Conservation (phyloP, 225 moss, liverwort and hornwort species). For the Marchantia paleacea region DNA sequence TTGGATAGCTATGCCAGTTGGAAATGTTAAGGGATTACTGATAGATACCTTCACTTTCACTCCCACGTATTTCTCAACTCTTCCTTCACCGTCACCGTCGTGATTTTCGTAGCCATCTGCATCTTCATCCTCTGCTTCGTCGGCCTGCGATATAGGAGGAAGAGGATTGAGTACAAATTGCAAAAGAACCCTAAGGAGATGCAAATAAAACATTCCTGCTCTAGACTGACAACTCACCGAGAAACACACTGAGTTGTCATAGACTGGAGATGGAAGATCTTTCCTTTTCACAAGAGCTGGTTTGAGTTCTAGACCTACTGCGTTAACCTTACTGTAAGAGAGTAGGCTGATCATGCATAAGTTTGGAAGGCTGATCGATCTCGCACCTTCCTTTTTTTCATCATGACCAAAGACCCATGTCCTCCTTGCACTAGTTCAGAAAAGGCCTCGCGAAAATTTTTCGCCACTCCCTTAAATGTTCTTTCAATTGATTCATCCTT, state of each 20-base stretch:
- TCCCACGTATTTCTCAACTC: conserved; percentile 92
- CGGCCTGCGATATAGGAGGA: conserved; percentile 45
- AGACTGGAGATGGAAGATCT: too few species aligned
- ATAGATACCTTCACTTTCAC: conserved; percentile 82
- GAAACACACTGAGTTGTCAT: too few species aligned
- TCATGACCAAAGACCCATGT: conserved; percentile 92
- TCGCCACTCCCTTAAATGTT: conserved; percentile 93
- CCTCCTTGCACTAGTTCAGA: conserved; percentile 85
- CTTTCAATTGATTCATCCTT: conserved; percentile 95
- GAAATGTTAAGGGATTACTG: neutral
- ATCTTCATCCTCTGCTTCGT: conserved; percentile 79
- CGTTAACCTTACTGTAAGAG: too few species aligned
- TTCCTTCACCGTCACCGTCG: conserved; percentile 65
- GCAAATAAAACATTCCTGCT: too few species aligned
- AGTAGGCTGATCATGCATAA: neutral
- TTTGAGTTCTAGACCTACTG: too few species aligned
- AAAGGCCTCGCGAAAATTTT: conserved; percentile 87
- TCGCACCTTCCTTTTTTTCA: conserved; percentile 80
- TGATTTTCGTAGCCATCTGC: conserved; percentile 65
- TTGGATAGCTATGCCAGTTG: too few species aligned
- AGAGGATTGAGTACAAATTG: too few species aligned
- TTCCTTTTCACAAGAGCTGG: too few species aligned
- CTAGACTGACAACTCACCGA: too few species aligned
- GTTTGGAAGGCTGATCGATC: neutral
- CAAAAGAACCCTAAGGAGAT: too few species aligned